Evolutionary conservation across 1,139 yeast species (phyloP), one percentile per base, ranked within the genome.

Genomic region (Lodderomyces margitis): DNA sequence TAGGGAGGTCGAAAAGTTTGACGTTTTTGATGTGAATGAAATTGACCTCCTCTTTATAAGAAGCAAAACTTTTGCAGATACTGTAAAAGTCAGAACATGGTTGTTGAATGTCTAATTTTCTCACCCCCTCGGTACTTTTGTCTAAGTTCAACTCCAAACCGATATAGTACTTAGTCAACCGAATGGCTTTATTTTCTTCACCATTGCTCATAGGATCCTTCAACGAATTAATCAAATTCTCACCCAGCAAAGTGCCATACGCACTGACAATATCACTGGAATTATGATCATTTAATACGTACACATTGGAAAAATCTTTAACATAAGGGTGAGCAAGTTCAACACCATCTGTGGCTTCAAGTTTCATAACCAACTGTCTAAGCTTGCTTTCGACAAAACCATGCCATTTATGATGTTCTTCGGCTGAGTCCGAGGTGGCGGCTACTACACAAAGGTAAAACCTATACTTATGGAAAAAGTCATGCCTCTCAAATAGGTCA

Each of bases 361-460:
- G 58, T 89, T 92, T 54, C 78, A 84, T n/a, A 21, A 92, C 95
- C 38, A 92, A 64, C 37, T 83, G 66, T 50, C 99, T 77, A 39
- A 92, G 62, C 61, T 84, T 88, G 54, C 96, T 83, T 60, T 92
- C 98, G 7, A 92, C 94, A 69, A 91, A 70, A 11, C 99, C 98
- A 49, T 87, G 80, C 92, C 94, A 94, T 55, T 84, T 84, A 41
- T 82, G 64, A 54, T 92, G 97, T 42, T 87, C 89, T 57, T 89
- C 97, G 41, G 78, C 64, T n/a, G n/a, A n/a, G 6, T 83, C 84
- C 46, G 70, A 72, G 0, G 97, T 85, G 1, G 87, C 83, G 0
- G 91, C 94, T 40, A 87, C 81, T 5, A 92, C 73, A 36, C 95
- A 85, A 37, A 94, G 64, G 57, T 92, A 92, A 59, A 88, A 88